Evolutionary conservation across 768 basidiomycete species (phyloP).

Genomic region (Lactarius vividus): DNA sequence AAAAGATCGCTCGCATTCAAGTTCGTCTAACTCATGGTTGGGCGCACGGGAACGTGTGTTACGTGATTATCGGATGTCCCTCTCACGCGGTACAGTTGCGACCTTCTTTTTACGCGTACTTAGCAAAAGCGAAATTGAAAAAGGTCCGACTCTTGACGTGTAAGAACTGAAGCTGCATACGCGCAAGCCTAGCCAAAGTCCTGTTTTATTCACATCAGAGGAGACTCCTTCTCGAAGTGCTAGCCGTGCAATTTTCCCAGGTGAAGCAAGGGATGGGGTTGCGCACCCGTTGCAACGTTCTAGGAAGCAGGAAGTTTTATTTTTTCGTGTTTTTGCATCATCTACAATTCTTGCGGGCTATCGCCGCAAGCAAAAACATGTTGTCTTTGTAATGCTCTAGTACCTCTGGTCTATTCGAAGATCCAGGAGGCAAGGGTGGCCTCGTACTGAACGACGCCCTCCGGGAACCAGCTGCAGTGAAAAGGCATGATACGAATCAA

Average conservation of each 20-base stretch:
- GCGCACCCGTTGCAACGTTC: background rate
- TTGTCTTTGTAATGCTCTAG: background rate
- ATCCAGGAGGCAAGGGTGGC: slow-evolving; percentile 67
- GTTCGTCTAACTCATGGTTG: background rate
- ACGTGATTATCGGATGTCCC: background rate
- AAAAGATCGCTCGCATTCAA: background rate
- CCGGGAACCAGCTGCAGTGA: slow-evolving; percentile 80
- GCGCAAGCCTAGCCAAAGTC: background rate
- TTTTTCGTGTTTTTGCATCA: background rate
- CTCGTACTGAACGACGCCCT: slow-evolving; percentile 72
- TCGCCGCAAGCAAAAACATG: slow-evolving; percentile 8
- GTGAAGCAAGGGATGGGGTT: background rate
- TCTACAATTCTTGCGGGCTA: no score
- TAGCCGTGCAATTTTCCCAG: background rate
- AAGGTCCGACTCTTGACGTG: background rate
- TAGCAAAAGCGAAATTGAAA: background rate
- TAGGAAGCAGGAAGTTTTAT: background rate
- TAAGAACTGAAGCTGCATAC: background rate
- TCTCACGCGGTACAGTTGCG: background rate
- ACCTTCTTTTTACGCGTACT: background rate
- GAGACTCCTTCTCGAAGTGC: background rate
- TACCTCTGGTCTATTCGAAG: slow-evolving; percentile 58
- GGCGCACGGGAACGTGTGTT: background rate
- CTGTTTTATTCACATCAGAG: background rate
- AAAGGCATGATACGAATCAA: slow-evolving; percentile 25